phyloP scores from a whole-genome alignment of 2,329 filamentous ascomycete species.

The Diaporthe citriasiana region DNA sequence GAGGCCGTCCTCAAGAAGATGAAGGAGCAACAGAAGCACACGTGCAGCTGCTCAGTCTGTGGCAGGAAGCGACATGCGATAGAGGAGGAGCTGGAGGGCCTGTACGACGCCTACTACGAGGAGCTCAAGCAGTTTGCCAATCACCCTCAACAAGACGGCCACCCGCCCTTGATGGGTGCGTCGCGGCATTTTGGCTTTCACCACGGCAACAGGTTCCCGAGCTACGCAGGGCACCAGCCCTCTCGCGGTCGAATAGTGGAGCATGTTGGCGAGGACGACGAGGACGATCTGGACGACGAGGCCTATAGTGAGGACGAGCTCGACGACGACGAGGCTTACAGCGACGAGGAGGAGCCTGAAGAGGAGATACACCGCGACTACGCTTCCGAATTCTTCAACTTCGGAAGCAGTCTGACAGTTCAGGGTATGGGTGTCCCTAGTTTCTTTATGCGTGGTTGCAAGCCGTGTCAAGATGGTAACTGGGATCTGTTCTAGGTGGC shows the following conservation, averaged over 20 bases:
- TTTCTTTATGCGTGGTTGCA: slow-evolving; percentile 12
- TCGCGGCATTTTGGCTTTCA: slow-evolving; percentile 73
- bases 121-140: slow-evolving; percentile 98
- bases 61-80: slow-evolving; percentile 96
- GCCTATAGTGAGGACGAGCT: slow-evolving; percentile 74
- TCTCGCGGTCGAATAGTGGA: slow-evolving; percentile 81
- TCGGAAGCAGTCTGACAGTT: slow-evolving; percentile 96
- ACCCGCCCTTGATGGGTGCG: slow-evolving; percentile 78
- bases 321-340: slow-evolving; percentile 77
- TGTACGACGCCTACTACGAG: slow-evolving; percentile 99
- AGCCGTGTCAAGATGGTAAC: slow-evolving; percentile 49
- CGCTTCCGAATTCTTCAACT: slow-evolving; percentile 92
- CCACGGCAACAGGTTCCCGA: slow-evolving; percentile 52
- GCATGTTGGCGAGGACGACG: slow-evolving; percentile 70
- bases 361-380: slow-evolving; percentile 69
- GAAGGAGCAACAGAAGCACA: slow-evolving; percentile 99
- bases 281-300: slow-evolving; percentile 68
- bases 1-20: slow-evolving; percentile 98
- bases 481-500: slow-evolving; percentile 75
- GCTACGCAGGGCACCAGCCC: slow-evolving; percentile 76
- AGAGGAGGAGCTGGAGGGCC: slow-evolving; percentile 95
- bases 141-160: slow-evolving; percentile 75
- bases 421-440: slow-evolving; percentile 71
- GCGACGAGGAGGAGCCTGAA: slow-evolving; percentile 70
- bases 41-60: slow-evolving; percentile 97